phyloP scores from a whole-genome alignment of 1,284 basidiomycete species.

The Rhizoctonia solani region DNA sequence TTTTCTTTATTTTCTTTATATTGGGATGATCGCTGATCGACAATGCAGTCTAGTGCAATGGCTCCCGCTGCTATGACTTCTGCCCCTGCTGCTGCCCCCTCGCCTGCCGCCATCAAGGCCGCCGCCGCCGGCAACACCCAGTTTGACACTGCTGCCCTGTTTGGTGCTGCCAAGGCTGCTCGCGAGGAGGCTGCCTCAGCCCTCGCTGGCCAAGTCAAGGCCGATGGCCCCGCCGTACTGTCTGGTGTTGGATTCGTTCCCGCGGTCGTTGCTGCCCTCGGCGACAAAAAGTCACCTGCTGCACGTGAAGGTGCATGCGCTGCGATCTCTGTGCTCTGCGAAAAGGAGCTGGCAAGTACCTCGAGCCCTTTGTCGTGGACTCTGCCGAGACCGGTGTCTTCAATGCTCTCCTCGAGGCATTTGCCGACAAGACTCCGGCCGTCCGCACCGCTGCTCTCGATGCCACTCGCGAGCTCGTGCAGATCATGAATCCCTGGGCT shows the following conservation, averaged over 20 bases:
- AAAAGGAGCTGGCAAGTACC: conserved; percentile 79
- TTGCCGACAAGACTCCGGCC: conserved; percentile 90
- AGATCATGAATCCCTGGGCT: conserved; percentile 91
- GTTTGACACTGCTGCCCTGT: conserved; percentile 67
- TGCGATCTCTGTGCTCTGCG: conserved; percentile 69
- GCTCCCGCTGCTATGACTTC: conserved; percentile 38
- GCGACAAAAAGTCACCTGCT: conserved; percentile 88
- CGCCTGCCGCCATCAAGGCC: conserved; percentile 44
- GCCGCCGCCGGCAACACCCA: conserved; percentile 33
- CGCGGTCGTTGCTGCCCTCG: conserved; percentile 82
- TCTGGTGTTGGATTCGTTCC: conserved; percentile 76
- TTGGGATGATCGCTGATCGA: neutral
- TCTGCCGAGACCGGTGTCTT: conserved; percentile 71
- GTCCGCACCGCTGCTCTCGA: conserved; percentile 84
- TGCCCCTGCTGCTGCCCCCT: conserved; percentile 51
- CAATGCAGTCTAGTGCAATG: conserved; percentile 37
- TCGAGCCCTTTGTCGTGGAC: conserved; percentile 89
- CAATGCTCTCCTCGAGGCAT: conserved; percentile 83
- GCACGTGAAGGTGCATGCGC: conserved; percentile 83
- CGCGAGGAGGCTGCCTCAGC: conserved; percentile 71
- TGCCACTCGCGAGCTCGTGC: conserved; percentile 79
- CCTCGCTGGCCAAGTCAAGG: conserved; percentile 76
- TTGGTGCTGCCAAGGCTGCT: conserved; percentile 72
- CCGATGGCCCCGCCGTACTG: conserved; percentile 85
- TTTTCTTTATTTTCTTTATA: neutral